Base-by-base conservation (phyloP, 371 early-diverging fungal genomes). In the Mortierella sp. region DNA sequence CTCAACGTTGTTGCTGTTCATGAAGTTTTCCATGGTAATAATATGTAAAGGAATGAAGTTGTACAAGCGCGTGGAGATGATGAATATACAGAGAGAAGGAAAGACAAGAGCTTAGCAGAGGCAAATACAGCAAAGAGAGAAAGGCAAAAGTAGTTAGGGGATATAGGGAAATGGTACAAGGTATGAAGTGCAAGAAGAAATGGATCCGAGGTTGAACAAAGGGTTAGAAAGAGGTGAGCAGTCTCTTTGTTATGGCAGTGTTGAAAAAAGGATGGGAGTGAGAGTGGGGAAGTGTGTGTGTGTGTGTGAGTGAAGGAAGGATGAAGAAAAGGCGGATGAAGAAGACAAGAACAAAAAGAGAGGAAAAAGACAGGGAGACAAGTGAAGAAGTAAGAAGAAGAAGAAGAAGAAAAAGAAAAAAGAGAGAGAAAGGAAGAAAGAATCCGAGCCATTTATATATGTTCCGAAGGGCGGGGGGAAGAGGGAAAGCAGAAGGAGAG, bases 1-100 rank as follows among this genome's bases (percentile, higher is more conserved):
- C 68, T 84, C 88, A 60, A 83, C 63, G 76, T 84, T 82, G 84
- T 81, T 88, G 74, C 63, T 88, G 81, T 81, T 80, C 82, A 83
- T 84, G 82, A 84, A 84, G 63, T 72, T 19, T 44, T 88, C 82
- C 82, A 83, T 84, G 50, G 47, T 74, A 24, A 47, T 70, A 52
- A 52, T 14, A 47, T 47, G 24, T 70, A 63, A 76, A 50, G 50
- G 24, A 48, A 72, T 57, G 48, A 42, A 26, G 70, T 31, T 74
- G 54, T 79, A 21, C 31, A 60, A 52, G 38, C 44, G 50, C 31
- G 13, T 34, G 31, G 57, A 31, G 50, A 45, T 48, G 38, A 48
- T 74, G 57, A 76, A 52, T 24, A 60, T 48, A 38, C 48, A 72
- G 38, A 48, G 38, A 48, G 31, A 44, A 31, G 47, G 26, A 3